Evolutionary conservation across 2,329 filamentous ascomycete species (phyloP), one percentile per base, ranked within the genome.

Genomic region (Penicillium polonicum): DNA sequence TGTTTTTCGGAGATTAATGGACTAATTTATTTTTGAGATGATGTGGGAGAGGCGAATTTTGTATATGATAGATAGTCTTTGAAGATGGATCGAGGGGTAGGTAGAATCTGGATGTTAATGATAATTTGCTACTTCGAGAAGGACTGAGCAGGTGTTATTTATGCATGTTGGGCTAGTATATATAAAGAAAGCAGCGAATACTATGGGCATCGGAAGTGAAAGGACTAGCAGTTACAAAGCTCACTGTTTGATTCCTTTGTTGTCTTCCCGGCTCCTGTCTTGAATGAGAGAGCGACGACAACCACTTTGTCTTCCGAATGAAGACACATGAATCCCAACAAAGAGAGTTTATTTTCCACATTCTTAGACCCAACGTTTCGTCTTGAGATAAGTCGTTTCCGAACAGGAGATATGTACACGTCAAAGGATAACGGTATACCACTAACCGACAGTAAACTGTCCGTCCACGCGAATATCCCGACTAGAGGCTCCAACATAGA

Each of bases 401-500:
- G 5, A 19, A 19, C 21, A 31, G n/a, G 4, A 49, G 3, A 19
- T 54, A 50, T 50, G 3, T 50, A 51, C 46, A 43, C 0, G 5
- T 19, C 27, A 35, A 46, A 19, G 8, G 3, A 13, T n/a, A 27
- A 5, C 3, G 8, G n/a, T 6, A 36, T 25, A 35, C 15, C 8
- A 48, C 21, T 48, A 5, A 25, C 19, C 2, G 15, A 59, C 52
- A 44, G 35, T 41, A 31, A 64, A 64, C 9, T 42, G 29, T 2
- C 44, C 53, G 15, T 59, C 12, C 9, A 44, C 35, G 4, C 61
- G 61, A 45, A 69, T 62, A 59, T 70, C 66, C 12, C 58, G 39
- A 36, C 58, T 61, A 8, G 64, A 68, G 25, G 44, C 57, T 19
- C 70, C 70, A 41, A 66, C 63, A 48, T 61, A 59, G 1, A 71